Evolutionary conservation across 2,329 filamentous ascomycete genomes (phyloP).

Genomic region (Penicillium vulpinum): DNA sequence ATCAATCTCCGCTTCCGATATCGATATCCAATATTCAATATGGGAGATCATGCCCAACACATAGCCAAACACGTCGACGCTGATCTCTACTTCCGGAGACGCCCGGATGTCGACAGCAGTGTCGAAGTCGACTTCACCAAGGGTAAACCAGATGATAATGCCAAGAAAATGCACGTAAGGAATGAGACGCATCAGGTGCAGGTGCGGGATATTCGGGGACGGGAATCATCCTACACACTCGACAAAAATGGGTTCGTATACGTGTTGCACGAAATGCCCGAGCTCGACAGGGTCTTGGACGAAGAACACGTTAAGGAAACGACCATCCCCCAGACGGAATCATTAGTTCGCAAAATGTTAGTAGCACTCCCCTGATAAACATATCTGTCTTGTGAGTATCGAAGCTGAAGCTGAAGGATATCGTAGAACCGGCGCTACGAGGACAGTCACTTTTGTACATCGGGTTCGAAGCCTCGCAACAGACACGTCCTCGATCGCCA

Average conservation of each 20-base stretch:
- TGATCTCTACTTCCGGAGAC: constrained; percentile 8
- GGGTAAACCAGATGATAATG: neutral
- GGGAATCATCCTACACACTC: constrained; percentile 45
- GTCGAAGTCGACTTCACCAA: constrained; percentile 1
- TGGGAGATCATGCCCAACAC: neutral
- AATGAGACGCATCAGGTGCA: neutral
- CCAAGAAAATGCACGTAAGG: neutral
- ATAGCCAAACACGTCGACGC: constrained; percentile 2
- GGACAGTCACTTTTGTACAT: constrained; percentile 64
- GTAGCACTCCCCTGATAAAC: neutral
- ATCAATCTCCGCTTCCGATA: neutral
- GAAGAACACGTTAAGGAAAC: constrained; percentile 1
- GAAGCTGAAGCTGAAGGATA: neutral
- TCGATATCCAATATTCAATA: neutral
- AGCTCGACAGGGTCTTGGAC: constrained; percentile 36
- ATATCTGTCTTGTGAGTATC: neutral
- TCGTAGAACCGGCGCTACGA: constrained; percentile 56
- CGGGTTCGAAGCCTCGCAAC: constrained; percentile 54
- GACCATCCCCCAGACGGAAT: constrained; percentile 14
- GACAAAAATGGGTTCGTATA: constrained; percentile 45
- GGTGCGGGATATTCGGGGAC: constrained; percentile 46
- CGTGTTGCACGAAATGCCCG: constrained; percentile 35
- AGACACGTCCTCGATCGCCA: constrained; percentile 26
- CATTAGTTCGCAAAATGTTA: constrained; percentile 11
- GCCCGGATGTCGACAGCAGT: neutral